phyloP scores from a whole-genome alignment of 768 basidiomycete genomes.

The Mycena vulgaris region DNA sequence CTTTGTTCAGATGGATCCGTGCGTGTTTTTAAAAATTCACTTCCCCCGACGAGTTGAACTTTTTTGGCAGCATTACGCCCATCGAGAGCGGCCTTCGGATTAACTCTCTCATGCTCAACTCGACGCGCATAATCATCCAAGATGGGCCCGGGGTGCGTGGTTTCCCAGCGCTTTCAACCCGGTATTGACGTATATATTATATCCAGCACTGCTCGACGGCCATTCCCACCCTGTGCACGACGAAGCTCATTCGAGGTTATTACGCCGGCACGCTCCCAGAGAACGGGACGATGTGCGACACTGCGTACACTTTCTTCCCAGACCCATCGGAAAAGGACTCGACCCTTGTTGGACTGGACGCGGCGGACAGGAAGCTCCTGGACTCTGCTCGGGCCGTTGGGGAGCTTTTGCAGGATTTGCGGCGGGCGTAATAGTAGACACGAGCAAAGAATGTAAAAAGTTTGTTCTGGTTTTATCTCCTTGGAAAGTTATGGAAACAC shows the following conservation, averaged over 20 bases:
- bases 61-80: conserved; percentile 38
- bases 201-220: conserved; percentile 32
- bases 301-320: conserved; percentile 27
- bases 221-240: conserved; percentile 29
- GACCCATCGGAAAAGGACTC: background rate
- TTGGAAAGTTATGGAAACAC: no score
- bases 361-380: conserved; percentile 22
- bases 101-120: conserved; percentile 44
- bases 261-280: conserved; percentile 22
- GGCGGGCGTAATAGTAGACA: conserved; percentile 1
- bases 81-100: conserved; percentile 40
- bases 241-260: conserved; percentile 31
- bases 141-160: conserved; percentile 39
- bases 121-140: conserved; percentile 42
- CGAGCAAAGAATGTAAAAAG: no score
- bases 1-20: conserved; percentile 31
- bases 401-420: conserved; percentile 19
- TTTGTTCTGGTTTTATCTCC: no score
- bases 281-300: conserved; percentile 33
- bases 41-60: background rate
- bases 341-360: background rate
- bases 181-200: background rate
- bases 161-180: no score
- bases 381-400: conserved; percentile 9
- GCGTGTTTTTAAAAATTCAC: background rate